Base-by-base conservation (phyloP, 768 basidiomycete genomes). In the Holtermanniella nyarrowii region DNA sequence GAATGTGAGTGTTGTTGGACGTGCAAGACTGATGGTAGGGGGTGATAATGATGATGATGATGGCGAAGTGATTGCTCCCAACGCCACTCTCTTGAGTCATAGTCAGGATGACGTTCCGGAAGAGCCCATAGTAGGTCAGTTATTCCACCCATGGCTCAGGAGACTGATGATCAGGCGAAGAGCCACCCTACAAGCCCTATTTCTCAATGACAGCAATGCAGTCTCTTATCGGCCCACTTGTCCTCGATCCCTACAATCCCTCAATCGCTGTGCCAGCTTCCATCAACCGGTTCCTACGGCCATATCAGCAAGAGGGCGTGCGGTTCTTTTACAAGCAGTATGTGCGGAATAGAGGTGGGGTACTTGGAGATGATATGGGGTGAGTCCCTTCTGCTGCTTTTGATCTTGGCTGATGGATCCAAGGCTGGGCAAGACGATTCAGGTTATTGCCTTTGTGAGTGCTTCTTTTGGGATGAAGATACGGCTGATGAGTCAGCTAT, bases 331-430 rank as follows among this genome's bases (percentile, higher is more conserved):
- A 80, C 72, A 74, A 78, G 13, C 77, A 82, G 43, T 95, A 84
- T 65, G 70, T 75, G 24, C 74, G 82, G 57, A 78, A 77, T 0
- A 74, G 76, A 42, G 93, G 93, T 0, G 91, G 84, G 0, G 67
- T 96, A 11, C 77, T 97, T 3, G 93, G 93, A 4, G 93, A 97
- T 66, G 93, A 97, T 63, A 97, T 97, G 93, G 93, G 88, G 58
- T 75, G 84, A 55, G 82, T 82, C 56, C 22, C 70, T 70, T 24
- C 3, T 5, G 27, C n/a, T 49, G 16, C 16, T 25, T 46, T 47
- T 42, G 4, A n/a, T 40, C 4, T n/a, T 23, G 40, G 39, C 37
- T 42, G 46, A 54, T 37, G 41, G 13, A 2, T 39, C 23, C 23
- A 27, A 65, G 66, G 46, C 50, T 74, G 77, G 93, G 84, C 2